Percentiles rank a stretch among this genome's conserved stretches.
Evolutionary conservation across 768 basidiomycete species (phyloP).

Genomic region (Myochromella boudieri): DNA sequence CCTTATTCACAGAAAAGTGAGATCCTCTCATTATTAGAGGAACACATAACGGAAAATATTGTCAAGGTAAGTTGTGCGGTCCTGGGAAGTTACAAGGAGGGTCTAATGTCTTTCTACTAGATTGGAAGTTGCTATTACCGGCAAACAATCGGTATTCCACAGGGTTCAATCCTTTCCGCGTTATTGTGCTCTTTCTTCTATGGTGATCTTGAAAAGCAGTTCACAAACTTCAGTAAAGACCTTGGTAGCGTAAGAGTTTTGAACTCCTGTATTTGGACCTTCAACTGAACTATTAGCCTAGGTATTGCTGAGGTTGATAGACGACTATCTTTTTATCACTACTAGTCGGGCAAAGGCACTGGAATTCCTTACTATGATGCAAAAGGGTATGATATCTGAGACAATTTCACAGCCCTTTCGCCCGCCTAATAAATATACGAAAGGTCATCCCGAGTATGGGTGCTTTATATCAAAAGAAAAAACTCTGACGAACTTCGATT

Average conservation of each 20-base stretch:
- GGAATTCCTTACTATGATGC: constrained; percentile 76
- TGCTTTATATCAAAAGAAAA: constrained; percentile 89
- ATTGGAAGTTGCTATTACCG: constrained; percentile 81
- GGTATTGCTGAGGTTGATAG: constrained; percentile 84
- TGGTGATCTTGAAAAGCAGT: constrained; percentile 77
- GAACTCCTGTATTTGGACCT: constrained; percentile 4
- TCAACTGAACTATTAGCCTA: constrained; percentile 27
- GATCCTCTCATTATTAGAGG: constrained; percentile 73
- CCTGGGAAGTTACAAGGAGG: not conserved
- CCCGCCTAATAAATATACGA: not conserved
- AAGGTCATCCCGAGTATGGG: constrained; percentile 92
- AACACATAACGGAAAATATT: constrained; percentile 90
- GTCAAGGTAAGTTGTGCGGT: constrained; percentile 63
- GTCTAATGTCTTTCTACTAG: constrained; percentile 34
- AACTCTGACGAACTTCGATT: constrained; percentile 85
- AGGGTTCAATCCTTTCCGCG: constrained; percentile 94
- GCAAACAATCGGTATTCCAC: constrained; percentile 94
- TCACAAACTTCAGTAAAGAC: constrained; percentile 54
- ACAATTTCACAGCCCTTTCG: not conserved
- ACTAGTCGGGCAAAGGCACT: constrained; percentile 59
- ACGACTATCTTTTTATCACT: constrained; percentile 92
- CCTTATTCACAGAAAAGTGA: constrained; percentile 50
- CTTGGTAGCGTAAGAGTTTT: constrained; percentile 58
- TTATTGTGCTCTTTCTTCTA: constrained; percentile 95
- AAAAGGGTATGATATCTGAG: constrained; percentile 48